These are phyloP conservation scores for Pouteria glomerata DNA, from an alignment of 148 eudicot genomes.

Conservation along the genomic window DNA sequence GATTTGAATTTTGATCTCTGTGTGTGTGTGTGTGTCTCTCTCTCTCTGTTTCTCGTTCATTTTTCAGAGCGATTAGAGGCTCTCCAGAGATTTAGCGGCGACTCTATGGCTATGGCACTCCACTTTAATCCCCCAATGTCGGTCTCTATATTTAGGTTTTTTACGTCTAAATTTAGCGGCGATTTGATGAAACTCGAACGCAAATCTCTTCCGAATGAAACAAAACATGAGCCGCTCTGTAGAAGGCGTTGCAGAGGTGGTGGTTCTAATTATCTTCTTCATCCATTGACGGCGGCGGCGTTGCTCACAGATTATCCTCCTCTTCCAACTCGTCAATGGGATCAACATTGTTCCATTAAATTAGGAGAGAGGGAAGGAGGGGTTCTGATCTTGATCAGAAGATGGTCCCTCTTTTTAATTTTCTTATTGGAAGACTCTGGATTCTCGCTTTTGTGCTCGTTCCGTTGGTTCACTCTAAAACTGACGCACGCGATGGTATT, in stretches of 20 bases:
- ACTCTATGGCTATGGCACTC: neutral
- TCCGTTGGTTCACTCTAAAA: slow-evolving; percentile 35
- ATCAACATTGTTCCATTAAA: no score
- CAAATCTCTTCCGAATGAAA: neutral
- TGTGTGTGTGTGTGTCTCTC: no score
- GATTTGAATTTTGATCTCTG: no score
- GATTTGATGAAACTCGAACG: neutral
- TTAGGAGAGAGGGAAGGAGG: neutral
- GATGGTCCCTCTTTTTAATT: slow-evolving; percentile 22
- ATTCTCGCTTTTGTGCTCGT: slow-evolving; percentile 18
- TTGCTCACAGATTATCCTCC: slow-evolving; percentile 1
- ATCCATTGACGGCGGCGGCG: neutral
- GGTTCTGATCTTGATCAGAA: slow-evolving; percentile 1
- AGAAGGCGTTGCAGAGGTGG: neutral
- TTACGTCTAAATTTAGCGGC: neutral
- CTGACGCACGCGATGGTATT: slow-evolving; percentile 41
- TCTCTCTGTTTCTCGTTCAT: no score
- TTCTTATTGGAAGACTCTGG: slow-evolving; percentile 16
- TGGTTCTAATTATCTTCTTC: neutral
- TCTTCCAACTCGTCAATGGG: no score
- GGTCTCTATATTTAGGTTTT: neutral
- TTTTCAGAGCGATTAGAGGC: neutral
- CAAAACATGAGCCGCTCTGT: neutral
- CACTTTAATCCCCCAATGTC: neutral
- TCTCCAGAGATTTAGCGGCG: neutral